These are phyloP conservation scores for Talaromyces sp. DNA, from an alignment of 2,329 filamentous ascomycete genomes.

Conservation along the genomic window DNA sequence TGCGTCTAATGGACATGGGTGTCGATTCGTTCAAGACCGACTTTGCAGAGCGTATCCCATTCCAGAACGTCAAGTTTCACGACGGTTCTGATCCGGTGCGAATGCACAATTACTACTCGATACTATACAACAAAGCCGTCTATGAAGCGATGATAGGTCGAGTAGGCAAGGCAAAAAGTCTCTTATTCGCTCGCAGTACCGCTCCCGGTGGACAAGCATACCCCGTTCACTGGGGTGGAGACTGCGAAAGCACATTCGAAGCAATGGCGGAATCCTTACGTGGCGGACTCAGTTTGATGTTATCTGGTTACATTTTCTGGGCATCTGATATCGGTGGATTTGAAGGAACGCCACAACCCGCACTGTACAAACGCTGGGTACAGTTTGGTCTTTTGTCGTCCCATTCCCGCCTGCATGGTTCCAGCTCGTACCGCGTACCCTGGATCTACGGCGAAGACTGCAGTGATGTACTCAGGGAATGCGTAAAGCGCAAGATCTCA, in stretches of 20 bases:
- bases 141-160: slow-evolving; percentile 61
- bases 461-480: slow-evolving; percentile 53
- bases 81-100: slow-evolving; percentile 59
- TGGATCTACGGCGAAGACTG: slow-evolving; percentile 68
- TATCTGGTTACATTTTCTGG: slow-evolving; percentile 66
- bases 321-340: slow-evolving; percentile 70
- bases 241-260: slow-evolving; percentile 70
- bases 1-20: slow-evolving; percentile 63
- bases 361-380: slow-evolving; percentile 75
- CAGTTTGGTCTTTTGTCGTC: slow-evolving; percentile 70
- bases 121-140: slow-evolving; percentile 67
- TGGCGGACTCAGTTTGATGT: slow-evolving; percentile 61
- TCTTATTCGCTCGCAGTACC: slow-evolving; percentile 66
- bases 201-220: slow-evolving; percentile 67
- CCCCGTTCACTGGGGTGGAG: slow-evolving; percentile 69
- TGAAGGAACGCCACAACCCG: slow-evolving; percentile 63
- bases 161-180: slow-evolving; percentile 52
- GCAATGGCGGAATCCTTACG: slow-evolving; percentile 69
- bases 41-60: slow-evolving; percentile 70
- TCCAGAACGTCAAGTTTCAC: slow-evolving; percentile 62
- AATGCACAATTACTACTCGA: slow-evolving; percentile 78
- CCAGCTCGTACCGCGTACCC: slow-evolving; percentile 67
- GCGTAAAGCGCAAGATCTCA: slow-evolving; percentile 52
- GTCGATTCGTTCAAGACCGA: slow-evolving; percentile 73
- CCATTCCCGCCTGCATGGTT: slow-evolving; percentile 68